A percentile compares a stretch with the other conserved stretches of the same genome.
Conservation (phyloP, 176 grass and related monocot species). For the Eleusine indica region DNA sequence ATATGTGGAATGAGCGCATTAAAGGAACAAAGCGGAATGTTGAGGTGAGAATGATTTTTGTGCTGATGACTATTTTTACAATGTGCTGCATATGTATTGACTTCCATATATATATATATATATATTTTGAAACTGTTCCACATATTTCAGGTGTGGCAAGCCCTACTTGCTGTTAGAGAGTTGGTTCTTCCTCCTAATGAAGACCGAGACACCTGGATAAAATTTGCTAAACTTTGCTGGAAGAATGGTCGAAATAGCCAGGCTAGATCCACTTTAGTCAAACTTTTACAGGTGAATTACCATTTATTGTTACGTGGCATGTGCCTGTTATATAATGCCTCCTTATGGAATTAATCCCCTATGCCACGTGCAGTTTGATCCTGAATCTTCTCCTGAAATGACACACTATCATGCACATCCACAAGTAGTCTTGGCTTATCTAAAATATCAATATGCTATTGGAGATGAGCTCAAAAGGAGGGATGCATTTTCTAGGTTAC, state of each 20-base stretch:
- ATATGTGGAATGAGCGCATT: conserved; percentile 99
- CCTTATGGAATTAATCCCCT: conserved; percentile 22
- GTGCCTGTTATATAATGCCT: neutral
- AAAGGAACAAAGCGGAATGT: conserved; percentile 95
- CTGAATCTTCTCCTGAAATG: conserved; percentile 76
- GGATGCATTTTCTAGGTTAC: conserved; percentile 82
- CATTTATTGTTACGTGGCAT: conserved; percentile 8
- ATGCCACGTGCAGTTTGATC: conserved; percentile 71
- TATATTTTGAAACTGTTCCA: no score
- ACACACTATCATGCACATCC: conserved; percentile 74
- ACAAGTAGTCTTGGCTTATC: conserved; percentile 90
- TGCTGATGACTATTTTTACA: conserved; percentile 11
- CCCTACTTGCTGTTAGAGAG: conserved; percentile 84
- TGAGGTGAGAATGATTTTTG: conserved; percentile 65
- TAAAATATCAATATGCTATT: conserved; percentile 91
- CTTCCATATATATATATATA: neutral
- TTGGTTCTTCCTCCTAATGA: conserved; percentile 97
- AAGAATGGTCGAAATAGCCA: conserved; percentile 94
- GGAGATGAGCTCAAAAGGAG: conserved; percentile 85
- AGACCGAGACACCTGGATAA: conserved; percentile 98
- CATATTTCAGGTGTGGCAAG: conserved; percentile 88
- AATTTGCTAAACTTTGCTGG: conserved; percentile 96
- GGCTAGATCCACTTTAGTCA: conserved; percentile 92
- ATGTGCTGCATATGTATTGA: conserved; percentile 22
- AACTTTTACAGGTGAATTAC: conserved; percentile 78